Percentiles rank a stretch among this genome's conserved stretches.
phyloP scores from a whole-genome alignment of 2,329 filamentous ascomycete species.

The Geosmithia flava region DNA sequence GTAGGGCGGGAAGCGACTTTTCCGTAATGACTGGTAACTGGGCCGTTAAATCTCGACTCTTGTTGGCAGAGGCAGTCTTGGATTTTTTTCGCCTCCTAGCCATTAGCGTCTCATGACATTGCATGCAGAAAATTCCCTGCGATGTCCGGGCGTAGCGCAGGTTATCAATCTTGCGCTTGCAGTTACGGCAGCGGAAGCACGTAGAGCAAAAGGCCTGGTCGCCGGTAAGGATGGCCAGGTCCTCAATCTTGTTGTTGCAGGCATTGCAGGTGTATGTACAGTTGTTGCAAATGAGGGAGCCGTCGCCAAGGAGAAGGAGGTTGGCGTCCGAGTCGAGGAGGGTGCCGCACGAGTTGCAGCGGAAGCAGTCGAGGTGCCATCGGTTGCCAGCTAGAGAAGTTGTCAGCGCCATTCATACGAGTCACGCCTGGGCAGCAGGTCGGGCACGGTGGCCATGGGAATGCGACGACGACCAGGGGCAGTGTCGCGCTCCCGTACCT shows the following conservation, averaged over 20 bases:
- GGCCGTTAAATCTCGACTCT: slow-evolving; percentile 50
- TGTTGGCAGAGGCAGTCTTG: slow-evolving; percentile 48
- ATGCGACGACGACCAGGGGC: not conserved
- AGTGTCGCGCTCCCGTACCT: not conserved
- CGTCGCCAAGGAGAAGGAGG: slow-evolving; percentile 90
- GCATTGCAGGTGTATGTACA: slow-evolving; percentile 98
- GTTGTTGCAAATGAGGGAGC: slow-evolving; percentile 97
- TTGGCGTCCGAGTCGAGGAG: slow-evolving; percentile 97
- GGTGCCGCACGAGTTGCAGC: slow-evolving; percentile 89
- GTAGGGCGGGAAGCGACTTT: slow-evolving; percentile 85
- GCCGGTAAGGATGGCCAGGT: slow-evolving; percentile 90
- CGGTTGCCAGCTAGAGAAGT: slow-evolving; percentile 64
- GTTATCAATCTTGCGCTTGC: slow-evolving; percentile 98
- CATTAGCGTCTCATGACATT: slow-evolving; percentile 94
- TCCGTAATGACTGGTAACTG: slow-evolving; percentile 61
- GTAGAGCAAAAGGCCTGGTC: slow-evolving; percentile 97
- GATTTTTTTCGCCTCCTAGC: slow-evolving; percentile 79
- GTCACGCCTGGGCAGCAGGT: not conserved
- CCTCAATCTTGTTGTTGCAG: slow-evolving; percentile 95
- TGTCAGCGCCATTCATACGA: not conserved
- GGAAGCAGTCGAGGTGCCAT: slow-evolving; percentile 99
- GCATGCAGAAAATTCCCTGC: slow-evolving; percentile 99
- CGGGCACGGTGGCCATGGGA: not conserved
- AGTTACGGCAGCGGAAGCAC: slow-evolving; percentile 95
- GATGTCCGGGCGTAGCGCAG: slow-evolving; percentile 93